These are phyloP conservation scores for Russula sp. DNA, from an alignment of 768 basidiomycete genomes.

Conservation along the genomic window DNA sequence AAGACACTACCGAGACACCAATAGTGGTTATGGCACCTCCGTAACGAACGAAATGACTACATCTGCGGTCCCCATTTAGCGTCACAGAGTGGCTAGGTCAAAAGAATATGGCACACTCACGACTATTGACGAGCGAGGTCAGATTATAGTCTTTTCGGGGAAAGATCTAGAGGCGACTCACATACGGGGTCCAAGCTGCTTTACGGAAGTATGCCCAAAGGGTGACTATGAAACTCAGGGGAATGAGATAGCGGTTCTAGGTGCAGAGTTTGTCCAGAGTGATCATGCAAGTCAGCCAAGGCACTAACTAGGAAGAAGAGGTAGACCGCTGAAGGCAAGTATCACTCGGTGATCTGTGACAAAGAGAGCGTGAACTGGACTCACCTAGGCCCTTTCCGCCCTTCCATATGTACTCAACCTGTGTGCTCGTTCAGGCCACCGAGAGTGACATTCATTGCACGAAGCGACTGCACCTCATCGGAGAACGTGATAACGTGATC, in stretches of 20 bases:
- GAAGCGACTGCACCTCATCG: constrained; percentile 32
- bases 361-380: constrained; percentile 14
- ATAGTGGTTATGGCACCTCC: constrained; percentile 42
- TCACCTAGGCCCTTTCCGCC: constrained; percentile 39
- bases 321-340: constrained; percentile 25
- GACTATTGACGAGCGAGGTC: background rate
- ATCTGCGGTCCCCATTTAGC: background rate
- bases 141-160: too few relatives aligned
- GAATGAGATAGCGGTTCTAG: constrained; percentile 59
- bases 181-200: constrained; percentile 19
- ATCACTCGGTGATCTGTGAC: background rate
- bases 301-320: constrained; percentile 34
- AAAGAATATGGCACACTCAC: background rate
- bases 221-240: constrained; percentile 54
- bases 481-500: constrained; percentile 48
- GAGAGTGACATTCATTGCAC: too few relatives aligned
- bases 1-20: constrained; percentile 42
- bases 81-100: too few relatives aligned
- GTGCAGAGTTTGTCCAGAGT: background rate
- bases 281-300: too few relatives aligned
- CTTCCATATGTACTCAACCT: constrained; percentile 49
- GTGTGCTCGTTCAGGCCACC: background rate
- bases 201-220: constrained; percentile 30
- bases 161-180: background rate
- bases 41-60: constrained; percentile 29